Conservation (phyloP, 352 stramenopile genomes). For the Phytophthora crassamura region DNA sequence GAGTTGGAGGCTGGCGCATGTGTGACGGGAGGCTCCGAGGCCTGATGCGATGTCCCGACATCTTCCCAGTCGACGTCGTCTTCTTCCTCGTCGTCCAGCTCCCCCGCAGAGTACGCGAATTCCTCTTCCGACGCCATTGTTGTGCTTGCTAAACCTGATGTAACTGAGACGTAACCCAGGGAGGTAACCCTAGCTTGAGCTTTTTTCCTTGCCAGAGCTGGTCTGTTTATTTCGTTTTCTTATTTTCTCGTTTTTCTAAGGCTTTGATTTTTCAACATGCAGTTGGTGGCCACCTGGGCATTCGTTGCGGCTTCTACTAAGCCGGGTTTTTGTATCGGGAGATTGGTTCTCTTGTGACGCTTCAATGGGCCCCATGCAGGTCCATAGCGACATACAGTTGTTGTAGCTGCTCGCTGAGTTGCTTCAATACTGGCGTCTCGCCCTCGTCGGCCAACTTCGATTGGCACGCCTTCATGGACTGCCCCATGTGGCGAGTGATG, state of each 20-base stretch:
- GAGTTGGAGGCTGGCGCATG: neutral
- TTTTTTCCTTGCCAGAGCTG: slow-evolving; percentile 16
- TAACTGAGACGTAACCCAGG: neutral
- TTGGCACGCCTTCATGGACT: slow-evolving; percentile 30
- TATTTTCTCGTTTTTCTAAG: slow-evolving; percentile 17
- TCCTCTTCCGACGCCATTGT: slow-evolving; percentile 43
- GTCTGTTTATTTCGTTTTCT: slow-evolving; percentile 18
- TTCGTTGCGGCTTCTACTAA: slow-evolving; percentile 8
- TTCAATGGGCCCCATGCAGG: neutral
- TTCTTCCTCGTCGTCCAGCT: slow-evolving; percentile 53
- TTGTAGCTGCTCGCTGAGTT: slow-evolving; percentile 28
- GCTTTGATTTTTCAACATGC: slow-evolving; percentile 1
- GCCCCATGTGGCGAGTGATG: slow-evolving; percentile 37
- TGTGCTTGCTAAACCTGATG: neutral
- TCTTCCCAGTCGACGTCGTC: slow-evolving; percentile 75
- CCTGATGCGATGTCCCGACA: slow-evolving; percentile 35
- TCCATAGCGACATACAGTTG: slow-evolving; percentile 33
- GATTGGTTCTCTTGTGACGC: neutral
- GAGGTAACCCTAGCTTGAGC: too few species aligned
- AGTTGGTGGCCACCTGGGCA: too few species aligned
- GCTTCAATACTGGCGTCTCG: slow-evolving; percentile 35
- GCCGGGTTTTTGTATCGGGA: neutral
- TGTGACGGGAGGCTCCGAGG: neutral
- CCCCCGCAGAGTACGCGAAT: slow-evolving; percentile 58
- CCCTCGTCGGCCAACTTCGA: slow-evolving; percentile 22